Evolutionary conservation across 805 yeast genomes (phyloP).

Genomic region (Candida pini): DNA sequence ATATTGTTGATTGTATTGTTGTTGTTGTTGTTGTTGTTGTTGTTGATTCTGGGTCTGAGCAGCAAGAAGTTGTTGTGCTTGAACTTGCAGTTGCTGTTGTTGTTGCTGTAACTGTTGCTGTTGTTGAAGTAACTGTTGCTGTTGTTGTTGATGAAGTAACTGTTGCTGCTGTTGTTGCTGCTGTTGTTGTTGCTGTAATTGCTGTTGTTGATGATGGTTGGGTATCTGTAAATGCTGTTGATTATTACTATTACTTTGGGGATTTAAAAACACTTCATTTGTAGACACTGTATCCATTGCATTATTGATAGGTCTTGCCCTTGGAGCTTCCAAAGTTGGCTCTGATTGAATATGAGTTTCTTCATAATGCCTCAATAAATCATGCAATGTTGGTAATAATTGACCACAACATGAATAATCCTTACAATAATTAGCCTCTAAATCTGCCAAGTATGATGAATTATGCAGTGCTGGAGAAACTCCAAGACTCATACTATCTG

Average conservation of each 20-base stretch:
- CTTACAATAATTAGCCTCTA: conserved; percentile 94
- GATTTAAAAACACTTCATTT: conserved; percentile 74
- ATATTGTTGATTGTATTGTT: conserved; percentile 6
- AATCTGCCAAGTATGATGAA: conserved; percentile 80
- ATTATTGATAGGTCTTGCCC: conserved; percentile 47
- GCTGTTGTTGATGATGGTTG: conserved; percentile 10
- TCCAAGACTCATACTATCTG: conserved; percentile 29
- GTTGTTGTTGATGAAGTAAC: conserved; percentile 27
- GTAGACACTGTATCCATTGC: conserved; percentile 84
- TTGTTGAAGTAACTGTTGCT: conserved; percentile 29
- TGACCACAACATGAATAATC: conserved; percentile 97
- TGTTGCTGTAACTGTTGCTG: conserved; percentile 24
- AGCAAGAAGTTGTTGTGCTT: conserved; percentile 34
- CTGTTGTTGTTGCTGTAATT: conserved; percentile 10
- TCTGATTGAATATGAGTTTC: conserved; percentile 80
- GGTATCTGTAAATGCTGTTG: conserved; percentile 4
- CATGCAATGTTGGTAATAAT: conserved; percentile 87
- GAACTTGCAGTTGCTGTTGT: conserved; percentile 18
- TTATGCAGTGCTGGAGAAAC: conserved; percentile 63
- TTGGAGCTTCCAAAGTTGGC: conserved; percentile 35
- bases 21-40: conserved; percentile 23
- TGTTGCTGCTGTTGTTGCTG: conserved; percentile 26
- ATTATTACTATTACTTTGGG: conserved; percentile 16
- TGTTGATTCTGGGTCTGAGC: conserved; percentile 32
- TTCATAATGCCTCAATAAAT: conserved; percentile 88